phyloP scores from a whole-genome alignment of 164 flowering plant species.

The Tinospora cordifolia region DNA sequence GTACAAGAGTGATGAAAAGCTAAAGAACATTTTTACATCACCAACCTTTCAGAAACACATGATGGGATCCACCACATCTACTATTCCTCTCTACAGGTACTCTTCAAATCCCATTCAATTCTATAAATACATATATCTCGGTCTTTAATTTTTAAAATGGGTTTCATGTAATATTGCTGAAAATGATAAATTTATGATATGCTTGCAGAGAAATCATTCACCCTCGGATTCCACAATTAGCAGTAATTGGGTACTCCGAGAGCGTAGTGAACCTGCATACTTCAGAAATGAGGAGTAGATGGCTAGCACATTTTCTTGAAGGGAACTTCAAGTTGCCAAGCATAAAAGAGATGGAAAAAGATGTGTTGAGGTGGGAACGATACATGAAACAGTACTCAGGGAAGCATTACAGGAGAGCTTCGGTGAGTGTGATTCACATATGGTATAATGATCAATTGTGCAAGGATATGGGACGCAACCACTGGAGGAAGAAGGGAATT shows the following conservation, averaged over 20 bases:
- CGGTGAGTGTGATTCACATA: slow-evolving; percentile 38
- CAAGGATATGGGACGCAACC: slow-evolving; percentile 67
- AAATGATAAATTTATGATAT: too few species aligned
- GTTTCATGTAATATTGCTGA: too few species aligned
- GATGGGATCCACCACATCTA: slow-evolving; percentile 21
- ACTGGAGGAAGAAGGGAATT: slow-evolving; percentile 49
- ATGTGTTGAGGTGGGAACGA: slow-evolving; percentile 38
- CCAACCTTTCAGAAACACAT: slow-evolving; percentile 27
- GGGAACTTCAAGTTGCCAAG: slow-evolving; percentile 32
- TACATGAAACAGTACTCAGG: slow-evolving; percentile 36
- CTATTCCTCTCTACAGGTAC: slow-evolving; percentile 54
- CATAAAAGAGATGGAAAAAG: slow-evolving; percentile 46
- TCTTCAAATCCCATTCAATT: background rate
- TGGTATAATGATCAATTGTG: slow-evolving; percentile 72
- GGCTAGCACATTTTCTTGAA: slow-evolving; percentile 35
- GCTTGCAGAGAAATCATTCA: slow-evolving; percentile 41
- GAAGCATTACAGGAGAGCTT: slow-evolving; percentile 33
- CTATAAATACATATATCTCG: too few species aligned
- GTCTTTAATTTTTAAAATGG: too few species aligned
- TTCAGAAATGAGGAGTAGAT: slow-evolving; percentile 49
- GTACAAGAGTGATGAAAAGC: slow-evolving; percentile 43
- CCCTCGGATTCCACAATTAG: slow-evolving; percentile 55
- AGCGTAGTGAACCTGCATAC: slow-evolving; percentile 44
- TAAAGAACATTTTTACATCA: slow-evolving; percentile 40
- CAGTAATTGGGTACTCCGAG: slow-evolving; percentile 51